Evolutionary conservation across 306 rosid genomes (phyloP).

Genomic region (Macrotyloma uniflorum): DNA sequence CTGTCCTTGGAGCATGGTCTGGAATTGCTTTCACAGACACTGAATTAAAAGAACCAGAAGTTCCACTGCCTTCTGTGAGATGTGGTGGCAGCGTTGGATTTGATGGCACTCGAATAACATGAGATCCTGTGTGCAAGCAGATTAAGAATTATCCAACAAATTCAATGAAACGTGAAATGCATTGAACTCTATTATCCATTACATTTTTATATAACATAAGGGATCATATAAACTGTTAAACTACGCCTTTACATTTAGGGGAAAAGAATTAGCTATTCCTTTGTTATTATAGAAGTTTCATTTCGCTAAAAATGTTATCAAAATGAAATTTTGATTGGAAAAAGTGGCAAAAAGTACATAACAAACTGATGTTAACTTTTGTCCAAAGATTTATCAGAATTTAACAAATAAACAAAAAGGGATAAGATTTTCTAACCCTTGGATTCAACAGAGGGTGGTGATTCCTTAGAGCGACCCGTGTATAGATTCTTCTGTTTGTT

Average conservation of each 20-base stretch:
- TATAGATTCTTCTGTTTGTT: not conserved
- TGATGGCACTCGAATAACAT: constrained; percentile 37
- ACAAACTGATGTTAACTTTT: not conserved
- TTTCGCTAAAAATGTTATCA: not conserved
- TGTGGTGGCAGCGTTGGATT: constrained; percentile 35
- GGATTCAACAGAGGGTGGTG: constrained; percentile 9
- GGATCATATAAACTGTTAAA: not conserved
- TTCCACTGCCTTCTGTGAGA: constrained; percentile 2
- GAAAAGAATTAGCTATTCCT: not conserved
- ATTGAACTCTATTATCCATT: not conserved
- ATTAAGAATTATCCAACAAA: constrained; percentile 23
- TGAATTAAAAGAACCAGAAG: constrained; percentile 23
- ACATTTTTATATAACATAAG: not conserved
- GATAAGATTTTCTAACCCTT: constrained; percentile 42
- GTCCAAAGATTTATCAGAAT: not conserved
- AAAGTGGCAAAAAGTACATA: not conserved
- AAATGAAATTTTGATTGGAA: not conserved
- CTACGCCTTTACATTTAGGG: not conserved
- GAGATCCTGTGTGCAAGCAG: constrained; percentile 33
- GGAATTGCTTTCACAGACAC: constrained; percentile 24
- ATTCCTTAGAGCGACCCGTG: constrained; percentile 11
- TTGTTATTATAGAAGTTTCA: not conserved
- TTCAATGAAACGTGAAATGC: not conserved
- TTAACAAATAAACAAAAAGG: not conserved
- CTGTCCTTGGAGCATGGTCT: constrained; percentile 28